Conservation (phyloP, 345 rosid species). For the Diplotaxis tenuifolia region DNA sequence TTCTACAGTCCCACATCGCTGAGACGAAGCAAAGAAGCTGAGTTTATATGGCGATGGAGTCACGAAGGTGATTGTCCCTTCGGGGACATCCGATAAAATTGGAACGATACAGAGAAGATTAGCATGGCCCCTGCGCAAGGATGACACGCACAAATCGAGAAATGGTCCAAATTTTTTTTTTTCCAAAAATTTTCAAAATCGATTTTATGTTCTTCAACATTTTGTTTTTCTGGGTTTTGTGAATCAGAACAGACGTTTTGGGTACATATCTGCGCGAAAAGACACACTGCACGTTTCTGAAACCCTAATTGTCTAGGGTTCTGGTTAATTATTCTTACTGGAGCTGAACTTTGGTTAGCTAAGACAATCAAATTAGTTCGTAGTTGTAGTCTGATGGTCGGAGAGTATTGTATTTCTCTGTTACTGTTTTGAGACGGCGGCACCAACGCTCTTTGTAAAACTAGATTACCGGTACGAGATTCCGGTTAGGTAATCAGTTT, state of each 20-base stretch:
- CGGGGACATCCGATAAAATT: slow-evolving; percentile 32
- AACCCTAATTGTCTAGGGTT: neutral
- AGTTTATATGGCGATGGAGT: neutral
- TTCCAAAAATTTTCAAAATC: neutral
- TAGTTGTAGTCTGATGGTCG: slow-evolving; percentile 2
- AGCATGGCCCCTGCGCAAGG: slow-evolving; percentile 28
- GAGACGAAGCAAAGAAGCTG: neutral
- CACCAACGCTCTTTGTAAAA: neutral
- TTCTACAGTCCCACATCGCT: slow-evolving; percentile 12
- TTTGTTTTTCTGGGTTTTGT: neutral
- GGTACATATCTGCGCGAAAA: neutral
- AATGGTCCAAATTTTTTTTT: neutral
- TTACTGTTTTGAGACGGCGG: neutral
- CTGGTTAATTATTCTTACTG: neutral
- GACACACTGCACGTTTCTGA: neutral
- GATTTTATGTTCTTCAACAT: neutral
- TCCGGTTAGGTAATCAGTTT: neutral
- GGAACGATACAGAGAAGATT: slow-evolving; percentile 30
- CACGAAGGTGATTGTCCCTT: neutral
- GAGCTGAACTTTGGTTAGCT: neutral
- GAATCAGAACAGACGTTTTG: neutral
- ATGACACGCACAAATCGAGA: slow-evolving; percentile 18
- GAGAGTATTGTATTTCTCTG: neutral
- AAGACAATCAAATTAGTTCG: neutral
- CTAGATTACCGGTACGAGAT: neutral